Conservation (phyloP, 371 early-diverging fungal genomes). For the Choanephora cucurbitarum region DNA sequence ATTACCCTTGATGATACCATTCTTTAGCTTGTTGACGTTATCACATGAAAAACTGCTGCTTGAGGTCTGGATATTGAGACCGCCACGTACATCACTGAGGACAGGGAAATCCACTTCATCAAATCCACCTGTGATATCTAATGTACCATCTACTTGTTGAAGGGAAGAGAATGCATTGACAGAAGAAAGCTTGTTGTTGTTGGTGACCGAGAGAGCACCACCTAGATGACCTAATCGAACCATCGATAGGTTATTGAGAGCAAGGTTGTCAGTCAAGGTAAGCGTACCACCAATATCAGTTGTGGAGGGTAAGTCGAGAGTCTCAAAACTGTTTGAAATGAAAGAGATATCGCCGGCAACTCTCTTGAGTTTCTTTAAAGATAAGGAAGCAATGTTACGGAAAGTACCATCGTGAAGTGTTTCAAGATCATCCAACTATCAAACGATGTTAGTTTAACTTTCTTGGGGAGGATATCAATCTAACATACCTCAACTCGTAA, state of each 20-base stretch:
- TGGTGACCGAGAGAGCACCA: constrained; percentile 54
- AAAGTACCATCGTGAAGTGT: constrained; percentile 26
- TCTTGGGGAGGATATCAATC: no score
- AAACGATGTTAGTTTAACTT: no score
- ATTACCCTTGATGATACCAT: constrained; percentile 43
- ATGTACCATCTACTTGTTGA: constrained; percentile 52
- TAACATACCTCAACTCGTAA: constrained; percentile 39
- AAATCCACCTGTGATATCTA: constrained; percentile 57
- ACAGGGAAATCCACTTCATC: constrained; percentile 45
- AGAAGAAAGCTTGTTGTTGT: constrained; percentile 40
- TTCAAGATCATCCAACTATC: constrained; percentile 33
- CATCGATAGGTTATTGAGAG: constrained; percentile 46
- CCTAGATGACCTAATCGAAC: constrained; percentile 47
- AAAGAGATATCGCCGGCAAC: constrained; percentile 51
- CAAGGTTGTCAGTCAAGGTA: constrained; percentile 48
- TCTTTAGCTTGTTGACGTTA: constrained; percentile 28
- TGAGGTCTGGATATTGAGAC: constrained; percentile 45
- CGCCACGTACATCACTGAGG: constrained; percentile 48
- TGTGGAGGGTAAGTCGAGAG: constrained; percentile 37
- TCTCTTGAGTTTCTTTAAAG: constrained; percentile 29
- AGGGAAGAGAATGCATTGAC: constrained; percentile 50
- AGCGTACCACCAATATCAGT: constrained; percentile 49
- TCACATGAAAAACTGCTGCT: constrained; percentile 40
- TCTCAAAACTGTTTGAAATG: constrained; percentile 44
- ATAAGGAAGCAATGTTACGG: constrained; percentile 39